Conservation (phyloP, 2,329 filamentous ascomycete species). For the Didymellaceae sp. region DNA sequence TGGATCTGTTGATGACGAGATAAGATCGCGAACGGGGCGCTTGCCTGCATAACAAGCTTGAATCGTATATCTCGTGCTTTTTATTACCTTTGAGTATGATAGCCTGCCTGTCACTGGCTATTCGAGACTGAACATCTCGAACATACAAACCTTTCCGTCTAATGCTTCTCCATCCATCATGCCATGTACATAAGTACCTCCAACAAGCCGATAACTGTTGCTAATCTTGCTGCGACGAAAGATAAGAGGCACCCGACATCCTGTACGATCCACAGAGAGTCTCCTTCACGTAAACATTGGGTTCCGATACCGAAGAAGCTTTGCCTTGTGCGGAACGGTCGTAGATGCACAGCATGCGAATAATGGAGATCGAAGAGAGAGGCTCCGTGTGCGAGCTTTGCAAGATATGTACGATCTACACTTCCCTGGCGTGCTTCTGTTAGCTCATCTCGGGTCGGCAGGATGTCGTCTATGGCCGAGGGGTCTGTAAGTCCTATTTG, state of each 20-base stretch:
- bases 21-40: too few species aligned
- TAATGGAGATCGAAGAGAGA: slow-evolving; percentile 24
- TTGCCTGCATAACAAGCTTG: too few species aligned
- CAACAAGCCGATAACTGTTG: slow-evolving; percentile 19
- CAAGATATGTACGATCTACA: slow-evolving; percentile 5
- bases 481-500: neutral
- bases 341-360: slow-evolving; percentile 16
- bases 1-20: too few species aligned
- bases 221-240: slow-evolving; percentile 14
- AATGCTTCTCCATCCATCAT: slow-evolving; percentile 26
- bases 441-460: slow-evolving; percentile 12
- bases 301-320: slow-evolving; percentile 25
- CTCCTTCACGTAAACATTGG: slow-evolving; percentile 19
- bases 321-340: slow-evolving; percentile 20
- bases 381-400: slow-evolving; percentile 5
- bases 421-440: neutral
- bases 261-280: slow-evolving; percentile 24
- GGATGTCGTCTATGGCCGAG: neutral
- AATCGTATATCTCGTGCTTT: too few species aligned
- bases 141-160: neutral
- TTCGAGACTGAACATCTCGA: slow-evolving; percentile 22
- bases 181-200: slow-evolving; percentile 25
- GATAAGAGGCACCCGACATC: slow-evolving; percentile 26
- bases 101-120: neutral
- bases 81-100: too few species aligned